These are phyloP conservation scores for Asparagopsis taxiformis DNA, from an alignment of 31 red algal species.

Conservation along the genomic window DNA sequence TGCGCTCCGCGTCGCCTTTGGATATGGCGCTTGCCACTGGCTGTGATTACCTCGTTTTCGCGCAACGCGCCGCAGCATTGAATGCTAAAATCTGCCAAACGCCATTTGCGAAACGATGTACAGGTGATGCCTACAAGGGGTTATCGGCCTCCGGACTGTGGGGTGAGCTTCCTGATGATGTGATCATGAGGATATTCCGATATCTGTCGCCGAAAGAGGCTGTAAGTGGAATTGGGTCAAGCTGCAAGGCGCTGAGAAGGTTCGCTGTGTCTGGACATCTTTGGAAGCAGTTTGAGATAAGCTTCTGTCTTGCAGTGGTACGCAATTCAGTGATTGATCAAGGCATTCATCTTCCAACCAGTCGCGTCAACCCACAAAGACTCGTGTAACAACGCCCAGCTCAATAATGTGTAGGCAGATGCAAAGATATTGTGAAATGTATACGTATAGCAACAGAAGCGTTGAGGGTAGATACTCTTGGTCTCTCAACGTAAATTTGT, in stretches of 20 bases:
- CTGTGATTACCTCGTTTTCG: conserved; percentile 35
- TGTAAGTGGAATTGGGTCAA: conserved; percentile 39
- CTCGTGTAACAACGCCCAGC: too few species aligned
- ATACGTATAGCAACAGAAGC: too few species aligned
- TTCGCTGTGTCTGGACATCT: conserved; percentile 24
- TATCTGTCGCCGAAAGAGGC: conserved; percentile 35
- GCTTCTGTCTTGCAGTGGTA: conserved; percentile 3
- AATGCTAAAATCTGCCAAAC: conserved; percentile 22
- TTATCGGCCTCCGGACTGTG: conserved; percentile 8
- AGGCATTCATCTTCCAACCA: background rate
- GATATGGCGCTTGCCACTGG: conserved; percentile 28
- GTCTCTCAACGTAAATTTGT: too few species aligned
- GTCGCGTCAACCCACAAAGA: background rate
- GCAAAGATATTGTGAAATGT: too few species aligned
- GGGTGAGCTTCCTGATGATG: conserved; percentile 27
- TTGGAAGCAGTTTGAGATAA: conserved; percentile 25
- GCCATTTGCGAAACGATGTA: conserved; percentile 16
- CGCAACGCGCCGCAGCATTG: conserved; percentile 17
- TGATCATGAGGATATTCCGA: conserved; percentile 38
- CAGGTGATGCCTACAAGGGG: background rate
- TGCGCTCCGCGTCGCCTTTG: conserved; percentile 8
- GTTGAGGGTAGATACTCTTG: too few species aligned
- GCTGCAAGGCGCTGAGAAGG: conserved; percentile 40
- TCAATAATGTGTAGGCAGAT: too few species aligned
- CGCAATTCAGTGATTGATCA: background rate